Conservation (phyloP, 805 yeast genomes). For the Candida lessepsii region DNA sequence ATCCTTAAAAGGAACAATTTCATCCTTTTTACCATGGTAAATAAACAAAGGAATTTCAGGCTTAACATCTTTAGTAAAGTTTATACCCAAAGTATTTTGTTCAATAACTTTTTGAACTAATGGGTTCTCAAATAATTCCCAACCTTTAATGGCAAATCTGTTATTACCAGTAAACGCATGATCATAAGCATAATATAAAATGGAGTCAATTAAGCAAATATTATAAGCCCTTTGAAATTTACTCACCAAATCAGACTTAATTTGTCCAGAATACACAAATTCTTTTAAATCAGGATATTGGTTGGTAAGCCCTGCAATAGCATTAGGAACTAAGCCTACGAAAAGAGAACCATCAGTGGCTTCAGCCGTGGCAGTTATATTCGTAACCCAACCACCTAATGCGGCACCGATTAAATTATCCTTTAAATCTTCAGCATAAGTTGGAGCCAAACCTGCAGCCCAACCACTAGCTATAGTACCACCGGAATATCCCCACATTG, state of each 20-base stretch:
- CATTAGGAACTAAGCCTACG: slow-evolving; percentile 28
- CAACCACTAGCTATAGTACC: slow-evolving; percentile 35
- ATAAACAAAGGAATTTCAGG: slow-evolving; percentile 23
- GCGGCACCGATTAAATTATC: slow-evolving; percentile 27
- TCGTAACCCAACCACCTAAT: slow-evolving; percentile 34
- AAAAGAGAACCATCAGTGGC: slow-evolving; percentile 23
- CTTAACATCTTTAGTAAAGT: slow-evolving; percentile 5
- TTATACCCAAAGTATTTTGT: slow-evolving; percentile 22
- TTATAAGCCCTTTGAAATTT: slow-evolving; percentile 5
- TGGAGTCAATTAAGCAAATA: slow-evolving; percentile 3
- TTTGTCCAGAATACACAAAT: background rate
- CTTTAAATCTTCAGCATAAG: slow-evolving; percentile 31
- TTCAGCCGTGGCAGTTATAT: slow-evolving; percentile 25
- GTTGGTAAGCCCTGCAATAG: slow-evolving; percentile 25
- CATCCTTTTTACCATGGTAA: slow-evolving; percentile 20
- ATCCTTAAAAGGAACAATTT: slow-evolving; percentile 17
- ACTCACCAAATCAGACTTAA: background rate
- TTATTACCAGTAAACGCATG: slow-evolving; percentile 7
- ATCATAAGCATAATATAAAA: slow-evolving; percentile 6
- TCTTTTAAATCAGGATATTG: slow-evolving; percentile 13
- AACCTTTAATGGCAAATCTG: slow-evolving; percentile 15
- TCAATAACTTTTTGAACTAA: slow-evolving; percentile 14
- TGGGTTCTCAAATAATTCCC: slow-evolving; percentile 14
- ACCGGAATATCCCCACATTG: slow-evolving; percentile 37
- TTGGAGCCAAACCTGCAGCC: slow-evolving; percentile 34